A percentile compares a stretch with the other conserved stretches of the same genome.
Evolutionary conservation across 495 filamentous ascomycete species (phyloP).

Genomic region (Aspergillus biplanus): DNA sequence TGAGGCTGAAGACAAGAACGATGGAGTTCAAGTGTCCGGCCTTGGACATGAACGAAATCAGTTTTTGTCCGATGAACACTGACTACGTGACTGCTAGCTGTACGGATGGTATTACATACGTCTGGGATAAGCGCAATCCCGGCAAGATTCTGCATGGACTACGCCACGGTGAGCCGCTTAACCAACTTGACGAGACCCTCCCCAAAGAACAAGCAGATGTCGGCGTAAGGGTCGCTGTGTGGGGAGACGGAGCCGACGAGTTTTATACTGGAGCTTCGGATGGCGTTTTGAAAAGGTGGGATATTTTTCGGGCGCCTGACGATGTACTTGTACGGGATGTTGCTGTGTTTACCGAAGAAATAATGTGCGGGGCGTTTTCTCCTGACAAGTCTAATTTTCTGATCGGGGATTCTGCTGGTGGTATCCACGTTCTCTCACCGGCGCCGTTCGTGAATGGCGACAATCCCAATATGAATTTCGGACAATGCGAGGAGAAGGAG

Average conservation of each 20-base stretch:
- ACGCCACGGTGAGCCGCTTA: slow-evolving; percentile 68
- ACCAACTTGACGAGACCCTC: slow-evolving; percentile 58
- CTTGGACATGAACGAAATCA: slow-evolving; percentile 84
- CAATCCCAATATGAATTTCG: slow-evolving; percentile 25
- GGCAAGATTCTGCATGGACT: slow-evolving; percentile 65
- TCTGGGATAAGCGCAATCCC: slow-evolving; percentile 76
- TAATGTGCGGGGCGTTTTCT: slow-evolving; percentile 70
- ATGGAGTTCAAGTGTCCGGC: slow-evolving; percentile 71
- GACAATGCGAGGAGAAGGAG: slow-evolving; percentile 20
- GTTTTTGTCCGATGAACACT: slow-evolving; percentile 48
- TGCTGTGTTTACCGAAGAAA: slow-evolving; percentile 50
- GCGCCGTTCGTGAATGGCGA: slow-evolving; percentile 34
- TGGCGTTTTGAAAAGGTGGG: slow-evolving; percentile 85
- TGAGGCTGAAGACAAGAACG: slow-evolving; percentile 26
- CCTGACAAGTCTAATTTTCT: slow-evolving; percentile 71
- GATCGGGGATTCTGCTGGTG: slow-evolving; percentile 76
- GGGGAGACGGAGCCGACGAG: slow-evolving; percentile 69
- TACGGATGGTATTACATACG: slow-evolving; percentile 79
- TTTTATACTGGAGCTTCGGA: slow-evolving; percentile 93
- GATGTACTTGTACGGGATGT: slow-evolving; percentile 67
- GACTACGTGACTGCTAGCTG: slow-evolving; percentile 79
- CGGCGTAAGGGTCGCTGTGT: slow-evolving; percentile 79
- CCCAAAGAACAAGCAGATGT: slow-evolving; percentile 71
- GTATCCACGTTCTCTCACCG: slow-evolving; percentile 66
- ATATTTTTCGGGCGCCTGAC: slow-evolving; percentile 63